A percentile compares a stretch with the other conserved stretches of the same genome.
phyloP scores from a whole-genome alignment of 176 grass and related monocot genomes.

The Triticum aestivum region DNA sequence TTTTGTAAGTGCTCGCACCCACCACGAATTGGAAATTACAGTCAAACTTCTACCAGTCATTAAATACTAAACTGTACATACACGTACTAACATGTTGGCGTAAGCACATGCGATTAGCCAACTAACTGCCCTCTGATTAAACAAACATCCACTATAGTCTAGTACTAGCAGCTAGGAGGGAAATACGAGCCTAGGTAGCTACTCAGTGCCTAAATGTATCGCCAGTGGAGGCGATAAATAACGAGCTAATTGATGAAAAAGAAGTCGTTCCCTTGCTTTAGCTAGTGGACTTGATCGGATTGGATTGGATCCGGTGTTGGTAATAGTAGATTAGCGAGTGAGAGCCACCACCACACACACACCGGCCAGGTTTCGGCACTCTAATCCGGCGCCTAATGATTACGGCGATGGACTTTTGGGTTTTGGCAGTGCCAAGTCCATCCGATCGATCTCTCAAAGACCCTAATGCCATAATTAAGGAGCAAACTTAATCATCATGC shows the following conservation, averaged over 20 bases:
- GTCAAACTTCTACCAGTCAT: background rate
- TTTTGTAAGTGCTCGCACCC: background rate
- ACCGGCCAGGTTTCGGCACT: background rate
- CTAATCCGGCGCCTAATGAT: conserved; percentile 49
- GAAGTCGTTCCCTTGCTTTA: conserved; percentile 29
- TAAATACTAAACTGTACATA: conserved; percentile 1
- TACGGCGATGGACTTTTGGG: conserved; percentile 43
- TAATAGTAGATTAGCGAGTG: conserved; percentile 8
- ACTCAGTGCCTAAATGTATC: background rate
- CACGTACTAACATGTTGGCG: background rate
- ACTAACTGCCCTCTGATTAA: background rate
- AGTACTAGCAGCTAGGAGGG: background rate
- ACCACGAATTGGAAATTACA: background rate
- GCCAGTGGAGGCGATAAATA: conserved; percentile 22
- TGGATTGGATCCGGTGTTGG: conserved; percentile 16
- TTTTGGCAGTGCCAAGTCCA: conserved; percentile 26
- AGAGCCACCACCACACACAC: background rate
- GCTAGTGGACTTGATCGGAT: conserved; percentile 23
- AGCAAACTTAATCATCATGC: conserved; percentile 42
- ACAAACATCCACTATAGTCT: background rate
- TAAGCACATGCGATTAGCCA: conserved; percentile 27
- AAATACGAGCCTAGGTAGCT: background rate
- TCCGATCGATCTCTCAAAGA: background rate
- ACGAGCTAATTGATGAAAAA: conserved; percentile 15
- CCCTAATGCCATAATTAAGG: conserved; percentile 38